Evolutionary conservation across 345 rosid genomes (phyloP).

Genomic region (Trapa bicornis): DNA sequence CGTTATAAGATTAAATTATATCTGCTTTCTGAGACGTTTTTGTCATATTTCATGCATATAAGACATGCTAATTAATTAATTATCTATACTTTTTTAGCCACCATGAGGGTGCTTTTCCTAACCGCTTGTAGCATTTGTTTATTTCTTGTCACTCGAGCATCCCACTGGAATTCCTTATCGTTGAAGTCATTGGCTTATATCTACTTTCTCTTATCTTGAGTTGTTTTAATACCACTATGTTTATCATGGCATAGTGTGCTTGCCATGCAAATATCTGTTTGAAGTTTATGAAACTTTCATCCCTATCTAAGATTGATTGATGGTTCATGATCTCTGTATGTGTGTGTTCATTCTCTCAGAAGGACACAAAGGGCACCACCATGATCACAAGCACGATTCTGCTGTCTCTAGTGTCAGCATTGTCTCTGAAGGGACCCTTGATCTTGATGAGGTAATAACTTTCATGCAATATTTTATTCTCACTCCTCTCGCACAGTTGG

Average conservation of each 20-base stretch:
- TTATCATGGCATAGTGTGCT: background rate
- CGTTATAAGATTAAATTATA: background rate
- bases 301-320: background rate
- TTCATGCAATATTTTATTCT: background rate
- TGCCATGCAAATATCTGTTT: background rate
- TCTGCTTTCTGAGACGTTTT: background rate
- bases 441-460: conserved; percentile 52
- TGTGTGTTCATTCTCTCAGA: conserved; percentile 12
- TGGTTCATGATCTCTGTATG: background rate
- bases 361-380: conserved; percentile 34
- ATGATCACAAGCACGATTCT: conserved; percentile 58
- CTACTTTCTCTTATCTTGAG: background rate
- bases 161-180: background rate
- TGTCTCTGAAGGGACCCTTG: conserved; percentile 58
- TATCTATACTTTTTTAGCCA: background rate
- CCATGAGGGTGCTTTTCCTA: background rate
- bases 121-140: background rate
- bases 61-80: background rate
- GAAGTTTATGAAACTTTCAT: background rate
- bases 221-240: background rate
- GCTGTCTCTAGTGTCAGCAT: conserved; percentile 60
- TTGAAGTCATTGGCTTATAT: background rate
- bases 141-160: background rate
- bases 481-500: background rate
- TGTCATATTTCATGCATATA: background rate